Evolutionary conservation across 78 protist species (phyloP).

Genomic region (Cavenderia fasciculata): DNA sequence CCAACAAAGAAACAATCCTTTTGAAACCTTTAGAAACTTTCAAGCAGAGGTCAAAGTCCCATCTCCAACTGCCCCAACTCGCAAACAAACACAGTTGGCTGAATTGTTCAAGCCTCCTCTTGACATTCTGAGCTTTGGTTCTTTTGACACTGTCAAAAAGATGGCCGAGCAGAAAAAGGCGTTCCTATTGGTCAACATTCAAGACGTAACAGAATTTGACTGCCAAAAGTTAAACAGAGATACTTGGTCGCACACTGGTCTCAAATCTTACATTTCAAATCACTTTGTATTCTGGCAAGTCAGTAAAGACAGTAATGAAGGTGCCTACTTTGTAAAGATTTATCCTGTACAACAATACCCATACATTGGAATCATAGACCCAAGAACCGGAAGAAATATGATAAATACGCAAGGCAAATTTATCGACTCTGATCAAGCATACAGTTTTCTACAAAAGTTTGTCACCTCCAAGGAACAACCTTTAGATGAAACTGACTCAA

Average conservation of each 20-base stretch:
- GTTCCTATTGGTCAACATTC: conserved; percentile 50
- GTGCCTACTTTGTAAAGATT: not conserved
- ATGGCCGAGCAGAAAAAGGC: conserved; percentile 4
- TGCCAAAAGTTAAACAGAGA: conserved; percentile 70
- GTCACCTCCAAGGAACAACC: not conserved
- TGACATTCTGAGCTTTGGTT: conserved; percentile 60
- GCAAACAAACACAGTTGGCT: conserved; percentile 61
- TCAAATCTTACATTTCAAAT: conserved; percentile 17
- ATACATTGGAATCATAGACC: conserved; percentile 56
- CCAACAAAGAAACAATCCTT: conserved; percentile 5
- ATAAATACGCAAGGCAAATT: not conserved
- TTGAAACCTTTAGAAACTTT: conserved; percentile 70
- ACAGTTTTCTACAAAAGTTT: conserved; percentile 4
- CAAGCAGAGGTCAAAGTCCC: conserved; percentile 21
- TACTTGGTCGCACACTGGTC: conserved; percentile 54
- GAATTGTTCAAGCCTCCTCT: conserved; percentile 72
- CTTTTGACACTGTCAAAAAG: conserved; percentile 36
- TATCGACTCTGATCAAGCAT: conserved; percentile 21
- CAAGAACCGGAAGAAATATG: conserved; percentile 47
- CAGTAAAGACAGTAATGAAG: conserved; percentile 6
- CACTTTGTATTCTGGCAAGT: conserved; percentile 76
- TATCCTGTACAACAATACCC: conserved; percentile 49
- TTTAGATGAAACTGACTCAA: too few species aligned
- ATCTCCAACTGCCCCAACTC: not conserved
- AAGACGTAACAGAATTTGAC: conserved; percentile 51